Evolutionary conservation across 768 basidiomycete genomes (phyloP), one percentile per base, ranked within the genome.

Genomic region (Tulasnella sp.): DNA sequence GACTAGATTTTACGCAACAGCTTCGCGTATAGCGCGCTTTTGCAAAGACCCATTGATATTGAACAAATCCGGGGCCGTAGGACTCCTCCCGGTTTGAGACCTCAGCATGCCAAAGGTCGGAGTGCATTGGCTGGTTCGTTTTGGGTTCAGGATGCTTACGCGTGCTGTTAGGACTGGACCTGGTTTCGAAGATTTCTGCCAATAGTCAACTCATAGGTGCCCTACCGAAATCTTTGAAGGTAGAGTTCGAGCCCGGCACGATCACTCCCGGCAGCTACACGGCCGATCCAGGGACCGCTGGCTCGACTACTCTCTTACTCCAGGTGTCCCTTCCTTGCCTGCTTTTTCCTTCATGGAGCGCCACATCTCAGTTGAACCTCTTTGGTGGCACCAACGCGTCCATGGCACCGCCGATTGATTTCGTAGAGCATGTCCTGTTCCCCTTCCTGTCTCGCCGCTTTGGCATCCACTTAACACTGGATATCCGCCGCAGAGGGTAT

Each of bases 401-500:
- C 2, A 69, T 75, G 44, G 85, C 86, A 4, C 87, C 87, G 0
- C 87, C 87, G 63, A 78, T 87, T 27, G 87, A 89, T 70, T 87
- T 87, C 67, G 78, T 77, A 3, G 73, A 79, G 50, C 72, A 80
- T 62, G 70, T 87, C 50, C 74, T 89, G 66, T 67, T 89, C 4
- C 87, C 86, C 0, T 90, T 89, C 67, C 68, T 87, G 29, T 71
- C 70, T 22, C 72, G 69, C 10, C 81, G 84, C 67, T 81, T 87
- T 66, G 75, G 75, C 1, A 27, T 63, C 44, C 64, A 75, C 7
- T 69, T 77, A 1, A 68, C 70, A 3, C 67, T 88, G 24, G 68
- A 76, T 24, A 70, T 87, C 50, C 64, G 70, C 44, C 77, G 73
- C 60, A 75, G 86, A 8, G 87, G 87, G 0, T 88, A 87, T 70